Conservation (phyloP, 352 stramenopile genomes). For the Elongisporangium prolatum region DNA sequence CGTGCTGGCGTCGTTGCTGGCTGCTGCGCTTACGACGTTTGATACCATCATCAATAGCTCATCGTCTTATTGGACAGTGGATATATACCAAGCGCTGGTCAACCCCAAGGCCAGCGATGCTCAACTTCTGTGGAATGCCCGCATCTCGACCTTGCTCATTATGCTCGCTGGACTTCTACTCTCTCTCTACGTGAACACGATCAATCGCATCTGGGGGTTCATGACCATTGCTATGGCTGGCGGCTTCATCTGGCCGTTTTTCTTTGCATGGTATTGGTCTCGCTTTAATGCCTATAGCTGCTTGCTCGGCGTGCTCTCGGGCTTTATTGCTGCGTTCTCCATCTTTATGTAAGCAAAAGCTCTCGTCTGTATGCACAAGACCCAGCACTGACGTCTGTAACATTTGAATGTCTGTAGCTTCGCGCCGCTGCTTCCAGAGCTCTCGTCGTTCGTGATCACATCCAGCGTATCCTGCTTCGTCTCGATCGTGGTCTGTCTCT, state of each 20-base stretch:
- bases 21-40: slow-evolving; percentile 73
- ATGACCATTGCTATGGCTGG: slow-evolving; percentile 72
- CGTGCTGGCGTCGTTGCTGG: slow-evolving; percentile 61
- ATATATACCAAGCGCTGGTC: slow-evolving; percentile 75
- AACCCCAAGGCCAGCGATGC: slow-evolving; percentile 48
- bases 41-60: slow-evolving; percentile 77
- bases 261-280: slow-evolving; percentile 80
- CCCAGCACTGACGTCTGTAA: background rate
- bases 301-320: slow-evolving; percentile 42
- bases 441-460: slow-evolving; percentile 52
- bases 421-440: slow-evolving; percentile 41
- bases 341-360: slow-evolving; percentile 47
- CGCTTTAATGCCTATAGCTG: slow-evolving; percentile 69
- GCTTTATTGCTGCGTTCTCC: slow-evolving; percentile 44
- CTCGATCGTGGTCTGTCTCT: slow-evolving; percentile 34
- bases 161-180: slow-evolving; percentile 55
- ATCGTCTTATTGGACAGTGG: slow-evolving; percentile 78
- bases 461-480: slow-evolving; percentile 45
- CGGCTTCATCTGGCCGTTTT: slow-evolving; percentile 67
- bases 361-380: background rate
- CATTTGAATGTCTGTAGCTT: slow-evolving; percentile 23
- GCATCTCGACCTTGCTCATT: slow-evolving; percentile 47
- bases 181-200: slow-evolving; percentile 64
- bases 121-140: slow-evolving; percentile 62
- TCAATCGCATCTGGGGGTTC: slow-evolving; percentile 82